Conservation (phyloP, 2,329 filamentous ascomycete genomes). For the Diaporthe caulivora region DNA sequence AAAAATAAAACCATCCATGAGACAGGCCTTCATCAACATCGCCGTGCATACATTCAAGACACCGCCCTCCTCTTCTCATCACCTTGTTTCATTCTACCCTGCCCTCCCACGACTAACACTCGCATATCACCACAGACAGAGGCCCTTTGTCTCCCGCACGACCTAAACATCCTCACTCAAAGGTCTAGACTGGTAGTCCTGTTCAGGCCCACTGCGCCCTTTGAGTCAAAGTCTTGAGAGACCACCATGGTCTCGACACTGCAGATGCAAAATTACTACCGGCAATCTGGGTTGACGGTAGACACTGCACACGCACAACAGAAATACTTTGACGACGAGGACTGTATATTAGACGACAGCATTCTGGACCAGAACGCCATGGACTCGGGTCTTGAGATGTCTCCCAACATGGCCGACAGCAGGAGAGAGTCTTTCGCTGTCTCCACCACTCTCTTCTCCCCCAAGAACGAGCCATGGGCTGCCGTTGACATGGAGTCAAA, state of each 20-base stretch:
- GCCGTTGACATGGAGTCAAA: constrained; percentile 70
- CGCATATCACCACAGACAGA: constrained; percentile 24
- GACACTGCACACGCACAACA: constrained; percentile 64
- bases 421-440: constrained; percentile 74
- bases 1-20: constrained; percentile 39
- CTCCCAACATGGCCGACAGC: constrained; percentile 72
- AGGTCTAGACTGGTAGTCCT: constrained; percentile 25
- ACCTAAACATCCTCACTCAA: constrained; percentile 13
- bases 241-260: constrained; percentile 64
- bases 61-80: constrained; percentile 35
- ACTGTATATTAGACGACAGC: constrained; percentile 70
- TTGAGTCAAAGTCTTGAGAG: constrained; percentile 30
- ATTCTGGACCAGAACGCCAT: constrained; percentile 70
- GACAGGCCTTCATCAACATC: constrained; percentile 29
- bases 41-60: constrained; percentile 9
- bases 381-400: constrained; percentile 74
- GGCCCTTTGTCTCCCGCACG: constrained; percentile 20
- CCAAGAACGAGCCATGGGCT: constrained; percentile 74
- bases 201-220: neutral
- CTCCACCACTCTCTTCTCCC: constrained; percentile 70
- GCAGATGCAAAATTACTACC: constrained; percentile 65
- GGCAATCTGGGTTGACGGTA: constrained; percentile 62
- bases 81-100: constrained; percentile 33
- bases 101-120: constrained; percentile 33
- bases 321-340: constrained; percentile 72